Evolutionary conservation across 495 filamentous ascomycete species (phyloP).

Genomic region (Physcia stellaris): DNA sequence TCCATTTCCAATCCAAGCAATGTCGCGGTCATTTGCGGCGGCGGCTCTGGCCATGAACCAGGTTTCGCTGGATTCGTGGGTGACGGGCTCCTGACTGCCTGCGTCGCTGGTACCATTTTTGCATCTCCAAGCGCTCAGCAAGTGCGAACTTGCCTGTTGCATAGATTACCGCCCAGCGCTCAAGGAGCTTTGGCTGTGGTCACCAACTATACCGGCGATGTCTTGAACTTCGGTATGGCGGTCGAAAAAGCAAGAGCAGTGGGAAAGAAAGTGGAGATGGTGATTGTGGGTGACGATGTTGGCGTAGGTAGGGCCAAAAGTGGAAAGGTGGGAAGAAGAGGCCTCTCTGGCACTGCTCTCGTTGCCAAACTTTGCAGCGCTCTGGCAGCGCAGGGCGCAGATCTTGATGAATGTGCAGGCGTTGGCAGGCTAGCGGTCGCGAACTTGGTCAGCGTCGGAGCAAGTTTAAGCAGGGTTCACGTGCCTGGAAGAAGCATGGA

Average conservation of each 20-base stretch:
- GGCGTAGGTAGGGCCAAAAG: slow-evolving; percentile 71
- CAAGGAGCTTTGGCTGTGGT: slow-evolving; percentile 61
- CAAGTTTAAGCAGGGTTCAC: slow-evolving; percentile 79
- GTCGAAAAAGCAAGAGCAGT: slow-evolving; percentile 82
- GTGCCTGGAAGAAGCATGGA: slow-evolving; percentile 59
- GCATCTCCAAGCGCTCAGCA: slow-evolving; percentile 81
- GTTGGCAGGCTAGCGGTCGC: slow-evolving; percentile 57
- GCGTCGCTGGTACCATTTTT: slow-evolving; percentile 88
- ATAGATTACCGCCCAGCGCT: slow-evolving; percentile 47
- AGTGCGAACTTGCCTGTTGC: slow-evolving; percentile 61
- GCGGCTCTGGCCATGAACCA: slow-evolving; percentile 88
- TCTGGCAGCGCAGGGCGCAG: slow-evolving; percentile 57
- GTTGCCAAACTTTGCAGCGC: slow-evolving; percentile 85
- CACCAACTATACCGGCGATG: slow-evolving; percentile 62
- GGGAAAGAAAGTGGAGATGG: slow-evolving; percentile 75
- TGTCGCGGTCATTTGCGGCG: slow-evolving; percentile 78
- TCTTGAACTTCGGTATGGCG: slow-evolving; percentile 89
- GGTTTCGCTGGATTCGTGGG: slow-evolving; percentile 65
- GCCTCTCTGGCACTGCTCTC: slow-evolving; percentile 81
- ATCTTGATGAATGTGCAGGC: slow-evolving; percentile 51
- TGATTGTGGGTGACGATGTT: slow-evolving; percentile 91
- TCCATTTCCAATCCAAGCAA: slow-evolving; percentile 23
- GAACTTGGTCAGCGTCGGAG: slow-evolving; percentile 78
- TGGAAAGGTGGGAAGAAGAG: slow-evolving; percentile 84
- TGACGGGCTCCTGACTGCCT: slow-evolving; percentile 65